Evolutionary conservation across 2,329 filamentous ascomycete species (phyloP).

Genomic region (Hypoxylon sp.): DNA sequence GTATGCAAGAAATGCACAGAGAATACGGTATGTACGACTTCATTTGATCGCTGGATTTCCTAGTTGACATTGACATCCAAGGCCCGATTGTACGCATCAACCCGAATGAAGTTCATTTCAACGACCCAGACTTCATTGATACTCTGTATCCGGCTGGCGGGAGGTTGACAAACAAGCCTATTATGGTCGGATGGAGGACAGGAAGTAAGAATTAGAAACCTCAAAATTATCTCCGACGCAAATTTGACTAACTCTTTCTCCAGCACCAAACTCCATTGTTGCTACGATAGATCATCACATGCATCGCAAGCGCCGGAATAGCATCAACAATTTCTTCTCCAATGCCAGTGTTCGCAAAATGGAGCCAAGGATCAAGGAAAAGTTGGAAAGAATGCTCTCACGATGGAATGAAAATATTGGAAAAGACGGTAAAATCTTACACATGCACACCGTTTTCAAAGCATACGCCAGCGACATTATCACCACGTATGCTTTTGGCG

Average conservation of each 20-base stretch:
- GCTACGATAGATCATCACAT: constrained; percentile 58
- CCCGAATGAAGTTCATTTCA: constrained; percentile 52
- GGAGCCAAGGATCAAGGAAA: constrained; percentile 56
- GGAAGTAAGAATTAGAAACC: constrained; percentile 2
- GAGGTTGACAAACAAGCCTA: constrained; percentile 38
- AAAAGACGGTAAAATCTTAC: constrained; percentile 6
- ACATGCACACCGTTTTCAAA: constrained; percentile 45
- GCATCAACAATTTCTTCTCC: constrained; percentile 63
- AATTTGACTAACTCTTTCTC: neutral
- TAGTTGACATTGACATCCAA: constrained; percentile 21
- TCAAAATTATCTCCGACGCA: neutral
- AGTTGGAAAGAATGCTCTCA: constrained; percentile 49
- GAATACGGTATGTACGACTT: constrained; percentile 52
- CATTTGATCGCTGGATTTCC: too few species aligned
- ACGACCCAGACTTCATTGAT: constrained; percentile 53
- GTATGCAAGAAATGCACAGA: constrained; percentile 55
- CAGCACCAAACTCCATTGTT: constrained; percentile 41
- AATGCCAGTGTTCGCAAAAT: constrained; percentile 56
- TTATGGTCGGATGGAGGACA: neutral
- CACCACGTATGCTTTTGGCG: constrained; percentile 42
- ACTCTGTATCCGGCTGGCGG: constrained; percentile 46
- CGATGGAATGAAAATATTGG: constrained; percentile 10
- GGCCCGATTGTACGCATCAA: constrained; percentile 56
- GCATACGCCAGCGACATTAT: constrained; percentile 47
- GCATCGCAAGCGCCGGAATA: constrained; percentile 59